phyloP scores from a whole-genome alignment of 78 protist species.

The Dictyostelium capitatum region DNA sequence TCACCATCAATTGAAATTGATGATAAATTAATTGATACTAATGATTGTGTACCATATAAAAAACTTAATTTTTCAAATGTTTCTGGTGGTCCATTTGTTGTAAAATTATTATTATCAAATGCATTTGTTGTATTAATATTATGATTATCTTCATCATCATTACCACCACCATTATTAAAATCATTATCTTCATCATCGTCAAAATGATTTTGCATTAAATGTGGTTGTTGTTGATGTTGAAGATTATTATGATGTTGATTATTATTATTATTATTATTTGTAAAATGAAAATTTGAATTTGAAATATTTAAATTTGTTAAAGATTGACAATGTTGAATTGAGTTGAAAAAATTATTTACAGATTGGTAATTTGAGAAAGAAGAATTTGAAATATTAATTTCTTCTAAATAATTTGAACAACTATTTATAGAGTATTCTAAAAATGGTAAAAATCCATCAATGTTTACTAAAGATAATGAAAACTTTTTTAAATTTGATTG shows the following conservation, averaged over 20 bases:
- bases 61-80: not conserved
- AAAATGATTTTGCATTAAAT: not conserved
- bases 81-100: not conserved
- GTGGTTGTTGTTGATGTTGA: not conserved
- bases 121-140: constrained; percentile 7
- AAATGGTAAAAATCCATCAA: not conserved
- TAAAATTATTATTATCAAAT: not conserved
- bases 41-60: constrained; percentile 13
- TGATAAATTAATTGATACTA: constrained; percentile 12
- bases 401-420: not conserved
- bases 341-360: not conserved
- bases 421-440: not conserved
- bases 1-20: not conserved
- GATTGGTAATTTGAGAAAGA: not conserved
- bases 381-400: not conserved
- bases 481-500: not conserved
- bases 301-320: not conserved
- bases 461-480: not conserved
- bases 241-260: not conserved
- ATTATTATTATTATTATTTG: not conserved
- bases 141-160: not conserved
- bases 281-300: not conserved
- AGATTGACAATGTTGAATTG: constrained; percentile 11
- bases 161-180: not conserved
- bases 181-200: not conserved